Evolutionary conservation across 768 basidiomycete species (phyloP).

Genomic region (Baorangia bicolor): DNA sequence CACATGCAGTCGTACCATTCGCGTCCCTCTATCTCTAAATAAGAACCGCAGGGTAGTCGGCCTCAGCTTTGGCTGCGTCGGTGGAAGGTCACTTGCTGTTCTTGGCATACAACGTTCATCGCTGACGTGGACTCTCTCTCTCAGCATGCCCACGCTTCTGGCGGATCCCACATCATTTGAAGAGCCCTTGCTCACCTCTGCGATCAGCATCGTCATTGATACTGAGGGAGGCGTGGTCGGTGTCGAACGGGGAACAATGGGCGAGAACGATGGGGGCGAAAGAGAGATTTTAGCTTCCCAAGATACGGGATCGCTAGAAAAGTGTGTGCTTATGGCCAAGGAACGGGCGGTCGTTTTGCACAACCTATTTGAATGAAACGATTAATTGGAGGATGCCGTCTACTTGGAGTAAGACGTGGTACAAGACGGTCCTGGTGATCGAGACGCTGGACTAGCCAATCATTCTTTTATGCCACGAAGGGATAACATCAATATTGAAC

Average conservation of each 20-base stretch:
- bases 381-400: background rate
- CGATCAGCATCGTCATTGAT: slow-evolving; percentile 61
- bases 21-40: slow-evolving; percentile 46
- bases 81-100: slow-evolving; percentile 16
- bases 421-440: too few relatives aligned
- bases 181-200: slow-evolving; percentile 77
- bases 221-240: slow-evolving; percentile 27
- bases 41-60: slow-evolving; percentile 16
- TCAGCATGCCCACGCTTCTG: slow-evolving; percentile 49
- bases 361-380: slow-evolving; percentile 20
- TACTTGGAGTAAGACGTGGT: too few relatives aligned
- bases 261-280: slow-evolving; percentile 20
- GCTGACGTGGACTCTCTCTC: slow-evolving; percentile 2
- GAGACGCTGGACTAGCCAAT: too few relatives aligned
- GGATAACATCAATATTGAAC: too few relatives aligned
- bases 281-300: background rate
- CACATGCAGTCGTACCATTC: slow-evolving; percentile 54
- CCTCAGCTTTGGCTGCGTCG: slow-evolving; percentile 26
- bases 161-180: slow-evolving; percentile 91
- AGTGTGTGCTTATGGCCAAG: slow-evolving; percentile 20
- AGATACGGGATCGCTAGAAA: slow-evolving; percentile 13
- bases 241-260: too few relatives aligned
- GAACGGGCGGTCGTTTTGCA: slow-evolving; percentile 24
- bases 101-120: background rate
- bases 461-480: too few relatives aligned